Conservation (phyloP, 371 early-diverging fungal species). For the Basidiobolus meristosporus region DNA sequence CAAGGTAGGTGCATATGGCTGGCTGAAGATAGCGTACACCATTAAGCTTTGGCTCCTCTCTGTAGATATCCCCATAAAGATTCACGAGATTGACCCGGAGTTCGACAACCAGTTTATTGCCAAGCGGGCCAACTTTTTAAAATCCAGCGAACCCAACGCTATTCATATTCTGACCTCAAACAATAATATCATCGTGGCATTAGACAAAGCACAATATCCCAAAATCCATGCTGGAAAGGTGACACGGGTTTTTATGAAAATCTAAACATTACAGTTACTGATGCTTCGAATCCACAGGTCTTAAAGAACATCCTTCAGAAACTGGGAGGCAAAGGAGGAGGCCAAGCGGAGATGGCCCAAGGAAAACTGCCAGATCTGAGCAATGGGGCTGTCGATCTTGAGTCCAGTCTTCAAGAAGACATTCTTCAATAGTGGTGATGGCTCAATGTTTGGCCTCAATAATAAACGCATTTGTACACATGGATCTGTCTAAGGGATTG, state of each 20-base stretch:
- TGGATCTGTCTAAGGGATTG: not conserved
- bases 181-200: slow-evolving; percentile 20
- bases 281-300: slow-evolving; percentile 3
- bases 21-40: not conserved
- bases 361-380: slow-evolving; percentile 2
- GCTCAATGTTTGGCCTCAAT: not conserved
- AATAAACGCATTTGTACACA: not conserved
- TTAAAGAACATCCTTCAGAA: slow-evolving; percentile 9
- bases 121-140: slow-evolving; percentile 23
- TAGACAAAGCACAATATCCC: slow-evolving; percentile 16
- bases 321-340: slow-evolving; percentile 16
- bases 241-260: slow-evolving; percentile 4
- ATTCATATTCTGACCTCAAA: slow-evolving; percentile 28
- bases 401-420: not conserved
- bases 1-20: no score
- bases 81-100: slow-evolving; percentile 26
- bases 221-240: slow-evolving; percentile 23
- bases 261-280: not conserved
- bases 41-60: slow-evolving; percentile 4
- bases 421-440: not conserved
- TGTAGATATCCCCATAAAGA: slow-evolving; percentile 14
- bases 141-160: slow-evolving; percentile 11
- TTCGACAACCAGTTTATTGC: slow-evolving; percentile 24
- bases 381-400: not conserved
- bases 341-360: slow-evolving; percentile 13